A percentile compares a stretch with the other conserved stretches of the same genome.
Evolutionary conservation across 192 early-diverging fungal genomes (phyloP).

Genomic region (Umbelopsis ramanniana): DNA sequence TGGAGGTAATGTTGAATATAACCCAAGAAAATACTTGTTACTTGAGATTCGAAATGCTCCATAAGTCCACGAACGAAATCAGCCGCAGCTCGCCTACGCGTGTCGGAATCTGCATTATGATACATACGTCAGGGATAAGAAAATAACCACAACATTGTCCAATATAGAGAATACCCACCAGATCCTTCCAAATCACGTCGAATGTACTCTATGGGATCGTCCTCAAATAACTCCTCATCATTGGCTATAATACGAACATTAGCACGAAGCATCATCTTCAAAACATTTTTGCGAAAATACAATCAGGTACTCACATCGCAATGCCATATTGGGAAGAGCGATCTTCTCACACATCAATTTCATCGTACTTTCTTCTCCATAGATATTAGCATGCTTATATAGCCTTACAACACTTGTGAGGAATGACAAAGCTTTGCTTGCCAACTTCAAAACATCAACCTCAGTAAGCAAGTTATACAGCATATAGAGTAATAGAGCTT

Average conservation of each 20-base stretch:
- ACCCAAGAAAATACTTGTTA: conserved; percentile 79
- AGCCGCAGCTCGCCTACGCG: conserved; percentile 89
- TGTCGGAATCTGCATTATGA: conserved; percentile 72
- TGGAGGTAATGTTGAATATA: conserved; percentile 76
- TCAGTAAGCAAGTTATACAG: not conserved
- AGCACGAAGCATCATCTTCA: too few relatives aligned
- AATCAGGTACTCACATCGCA: conserved; percentile 59
- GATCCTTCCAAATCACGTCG: conserved; percentile 91
- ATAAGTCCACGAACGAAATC: conserved; percentile 92
- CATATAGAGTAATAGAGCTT: not conserved
- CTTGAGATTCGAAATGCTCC: conserved; percentile 83
- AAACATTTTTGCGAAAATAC: not conserved
- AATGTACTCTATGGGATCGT: conserved; percentile 96
- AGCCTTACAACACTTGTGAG: conserved; percentile 86
- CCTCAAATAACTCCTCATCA: conserved; percentile 96
- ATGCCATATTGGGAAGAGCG: conserved; percentile 88
- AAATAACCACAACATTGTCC: not conserved
- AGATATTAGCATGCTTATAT: conserved; percentile 72
- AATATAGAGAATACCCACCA: conserved; percentile 40
- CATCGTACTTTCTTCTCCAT: conserved; percentile 73
- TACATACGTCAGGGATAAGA: not conserved
- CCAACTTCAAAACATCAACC: conserved; percentile 58
- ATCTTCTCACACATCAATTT: conserved; percentile 87
- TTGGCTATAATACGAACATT: conserved; percentile 43
- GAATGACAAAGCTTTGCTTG: conserved; percentile 89